Evolutionary conservation across 768 basidiomycete species (phyloP).

Genomic region (Clathrus columnatus): DNA sequence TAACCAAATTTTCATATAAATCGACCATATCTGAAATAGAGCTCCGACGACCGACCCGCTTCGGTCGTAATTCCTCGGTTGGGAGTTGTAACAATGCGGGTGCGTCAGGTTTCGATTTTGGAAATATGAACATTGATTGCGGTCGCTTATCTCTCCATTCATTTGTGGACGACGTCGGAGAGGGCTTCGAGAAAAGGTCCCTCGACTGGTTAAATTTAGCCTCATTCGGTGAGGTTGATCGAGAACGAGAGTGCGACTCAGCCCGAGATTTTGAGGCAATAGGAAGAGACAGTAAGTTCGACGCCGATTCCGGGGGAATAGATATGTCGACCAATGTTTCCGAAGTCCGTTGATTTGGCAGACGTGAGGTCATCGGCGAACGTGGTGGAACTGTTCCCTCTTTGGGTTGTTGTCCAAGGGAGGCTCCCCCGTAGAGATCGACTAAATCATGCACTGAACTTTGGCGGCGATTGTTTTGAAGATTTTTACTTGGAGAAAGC

Average conservation of each 20-base stretch:
- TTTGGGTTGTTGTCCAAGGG: background rate
- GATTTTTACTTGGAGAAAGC: constrained; percentile 21
- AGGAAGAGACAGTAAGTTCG: constrained; percentile 5
- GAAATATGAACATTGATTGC: constrained; percentile 75
- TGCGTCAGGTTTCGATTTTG: constrained; percentile 29
- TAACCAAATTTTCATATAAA: constrained; percentile 62
- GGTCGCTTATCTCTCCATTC: constrained; percentile 41
- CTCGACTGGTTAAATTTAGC: background rate
- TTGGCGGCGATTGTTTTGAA: constrained; percentile 50
- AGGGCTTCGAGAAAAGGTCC: constrained; percentile 19
- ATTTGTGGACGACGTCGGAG: constrained; percentile 22
- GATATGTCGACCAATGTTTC: constrained; percentile 5
- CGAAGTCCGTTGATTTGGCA: constrained; percentile 1
- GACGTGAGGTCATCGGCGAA: background rate
- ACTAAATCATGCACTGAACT: constrained; percentile 80
- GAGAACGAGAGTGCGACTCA: background rate
- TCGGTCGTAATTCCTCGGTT: constrained; percentile 32
- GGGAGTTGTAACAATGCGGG: constrained; percentile 38
- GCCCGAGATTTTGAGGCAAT: constrained; percentile 4
- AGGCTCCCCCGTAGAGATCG: constrained; percentile 62
- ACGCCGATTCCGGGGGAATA: background rate
- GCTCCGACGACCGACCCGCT: constrained; percentile 44
- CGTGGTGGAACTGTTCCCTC: background rate
- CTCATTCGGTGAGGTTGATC: constrained; percentile 1
- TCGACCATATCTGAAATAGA: constrained; percentile 87